Percentiles rank a stretch among this genome's conserved stretches.
Conservation (phyloP, 2,329 filamentous ascomycete genomes). For the Tolypocladium ophioglossoides region DNA sequence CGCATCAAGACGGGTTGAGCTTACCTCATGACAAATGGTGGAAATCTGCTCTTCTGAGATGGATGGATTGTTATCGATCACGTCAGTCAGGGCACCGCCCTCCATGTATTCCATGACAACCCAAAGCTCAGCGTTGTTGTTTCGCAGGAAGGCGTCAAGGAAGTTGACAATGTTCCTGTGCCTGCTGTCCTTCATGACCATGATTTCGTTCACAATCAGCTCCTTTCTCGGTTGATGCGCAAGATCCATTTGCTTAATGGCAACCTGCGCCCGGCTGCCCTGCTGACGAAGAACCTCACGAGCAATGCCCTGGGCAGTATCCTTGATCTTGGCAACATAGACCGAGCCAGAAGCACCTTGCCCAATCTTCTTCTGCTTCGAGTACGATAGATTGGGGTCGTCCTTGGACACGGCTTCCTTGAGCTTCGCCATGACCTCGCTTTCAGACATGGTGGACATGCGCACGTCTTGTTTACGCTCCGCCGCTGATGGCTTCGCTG, state of each 20-base stretch:
- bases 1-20: slow-evolving; percentile 10
- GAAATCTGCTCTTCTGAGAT: slow-evolving; percentile 97
- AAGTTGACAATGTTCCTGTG: slow-evolving; percentile 99
- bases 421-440: slow-evolving; percentile 91
- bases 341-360: slow-evolving; percentile 97
- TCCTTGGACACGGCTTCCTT: slow-evolving; percentile 93
- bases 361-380: slow-evolving; percentile 99
- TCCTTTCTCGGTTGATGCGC: slow-evolving; percentile 96
- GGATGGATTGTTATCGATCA: slow-evolving; percentile 93
- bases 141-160: slow-evolving; percentile 89
- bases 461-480: slow-evolving; percentile 85
- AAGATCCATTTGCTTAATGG: slow-evolving; percentile 99
- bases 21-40: slow-evolving; percentile 90
- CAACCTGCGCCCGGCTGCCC: slow-evolving; percentile 77
- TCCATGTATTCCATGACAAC: slow-evolving; percentile 99
- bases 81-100: slow-evolving; percentile 91
- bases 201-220: slow-evolving; percentile 97
- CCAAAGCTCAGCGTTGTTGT: slow-evolving; percentile 94
- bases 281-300: slow-evolving; percentile 69
- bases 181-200: slow-evolving; percentile 99
- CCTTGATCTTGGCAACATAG: slow-evolving; percentile 92
- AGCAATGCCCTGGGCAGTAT: slow-evolving; percentile 77
- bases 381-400: slow-evolving; percentile 88
- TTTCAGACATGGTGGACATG: slow-evolving; percentile 97
- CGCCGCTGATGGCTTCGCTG: slow-evolving; percentile 62